phyloP scores from a whole-genome alignment of 2,329 filamentous ascomycete species.

The Cytospora paraplurivora region DNA sequence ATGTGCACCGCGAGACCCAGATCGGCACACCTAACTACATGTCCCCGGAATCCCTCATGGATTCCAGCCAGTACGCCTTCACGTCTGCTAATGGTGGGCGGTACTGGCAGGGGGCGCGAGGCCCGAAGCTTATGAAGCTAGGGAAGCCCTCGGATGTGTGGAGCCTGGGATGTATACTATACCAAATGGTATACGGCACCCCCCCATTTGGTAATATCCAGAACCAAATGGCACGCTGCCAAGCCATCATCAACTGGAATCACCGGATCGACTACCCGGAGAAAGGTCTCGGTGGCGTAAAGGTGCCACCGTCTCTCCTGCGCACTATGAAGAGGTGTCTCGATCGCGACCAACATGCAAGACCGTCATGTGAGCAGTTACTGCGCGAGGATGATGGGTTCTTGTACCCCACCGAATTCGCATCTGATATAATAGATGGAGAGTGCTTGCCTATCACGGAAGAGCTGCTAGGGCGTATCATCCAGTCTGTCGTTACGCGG shows the following conservation, averaged over 20 bases:
- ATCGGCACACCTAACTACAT: constrained; percentile 98
- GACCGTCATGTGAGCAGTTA: constrained; percentile 66
- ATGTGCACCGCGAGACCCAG: constrained; percentile 93
- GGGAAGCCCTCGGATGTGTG: constrained; percentile 96
- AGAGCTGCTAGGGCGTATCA: constrained; percentile 62
- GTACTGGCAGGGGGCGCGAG: constrained; percentile 37
- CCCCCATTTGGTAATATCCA: constrained; percentile 91
- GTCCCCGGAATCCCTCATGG: constrained; percentile 91
- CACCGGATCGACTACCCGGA: constrained; percentile 73
- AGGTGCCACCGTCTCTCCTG: constrained; percentile 61
- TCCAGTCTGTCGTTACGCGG: constrained; percentile 62
- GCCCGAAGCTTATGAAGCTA: constrained; percentile 84
- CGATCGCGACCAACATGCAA: constrained; percentile 61
- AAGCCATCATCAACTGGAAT: constrained; percentile 80
- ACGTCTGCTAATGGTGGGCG: constrained; percentile 45
- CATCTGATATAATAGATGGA: constrained; percentile 39
- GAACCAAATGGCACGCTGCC: constrained; percentile 83
- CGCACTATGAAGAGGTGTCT: constrained; percentile 65
- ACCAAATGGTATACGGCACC: constrained; percentile 98
- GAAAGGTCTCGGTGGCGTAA: constrained; percentile 65
- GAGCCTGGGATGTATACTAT: constrained; percentile 94
- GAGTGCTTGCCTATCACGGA: constrained; percentile 62
- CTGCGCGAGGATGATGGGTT: constrained; percentile 63
- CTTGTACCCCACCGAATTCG: constrained; percentile 61
- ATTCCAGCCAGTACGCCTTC: constrained; percentile 64